phyloP scores from a whole-genome alignment of 2,329 filamentous ascomycete genomes.

The Eutypella sp. region DNA sequence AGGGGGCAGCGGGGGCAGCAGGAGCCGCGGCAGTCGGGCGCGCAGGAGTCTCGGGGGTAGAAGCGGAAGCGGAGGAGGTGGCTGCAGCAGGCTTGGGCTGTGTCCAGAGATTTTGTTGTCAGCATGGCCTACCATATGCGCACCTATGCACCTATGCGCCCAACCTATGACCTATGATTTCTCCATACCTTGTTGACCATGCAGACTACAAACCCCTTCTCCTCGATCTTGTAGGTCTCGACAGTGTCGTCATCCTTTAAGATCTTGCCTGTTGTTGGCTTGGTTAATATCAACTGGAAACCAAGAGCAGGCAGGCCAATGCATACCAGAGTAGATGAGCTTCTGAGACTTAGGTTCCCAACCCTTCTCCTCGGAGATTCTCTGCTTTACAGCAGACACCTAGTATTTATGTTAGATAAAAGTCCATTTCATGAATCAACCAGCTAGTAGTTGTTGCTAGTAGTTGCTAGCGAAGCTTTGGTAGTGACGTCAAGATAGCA shows the following conservation, averaged over 20 bases:
- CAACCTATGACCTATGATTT: too few species aligned
- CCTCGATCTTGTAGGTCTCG: slow-evolving; percentile 95
- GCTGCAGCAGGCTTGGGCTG: slow-evolving; percentile 68
- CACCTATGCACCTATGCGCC: slow-evolving; percentile 3
- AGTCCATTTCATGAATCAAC: slow-evolving; percentile 2
- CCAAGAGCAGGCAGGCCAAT: slow-evolving; percentile 4
- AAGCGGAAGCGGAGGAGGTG: slow-evolving; percentile 58
- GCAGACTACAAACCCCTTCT: slow-evolving; percentile 99
- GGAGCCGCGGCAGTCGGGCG: slow-evolving; percentile 46
- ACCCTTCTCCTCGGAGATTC: slow-evolving; percentile 86
- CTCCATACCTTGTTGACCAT: slow-evolving; percentile 88
- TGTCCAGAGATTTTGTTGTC: slow-evolving; percentile 21
- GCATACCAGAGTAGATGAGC: slow-evolving; percentile 93
- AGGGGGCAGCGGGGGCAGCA: slow-evolving; percentile 45
- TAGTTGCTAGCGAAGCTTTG: slow-evolving; percentile 2
- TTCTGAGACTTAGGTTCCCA: slow-evolving; percentile 90
- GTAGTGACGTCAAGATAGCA: slow-evolving; percentile 2
- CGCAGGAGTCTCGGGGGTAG: slow-evolving; percentile 59
- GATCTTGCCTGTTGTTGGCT: slow-evolving; percentile 74
- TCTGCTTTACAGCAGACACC: slow-evolving; percentile 88
- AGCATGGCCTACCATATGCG: slow-evolving; percentile 3
- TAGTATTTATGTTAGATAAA: slow-evolving; percentile 34
- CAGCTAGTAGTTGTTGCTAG: too few species aligned
- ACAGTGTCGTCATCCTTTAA: slow-evolving; percentile 96
- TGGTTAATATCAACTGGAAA: slow-evolving; percentile 14